Conservation (phyloP, 2,329 filamentous ascomycete genomes). For the Paecilomyces fulvus region DNA sequence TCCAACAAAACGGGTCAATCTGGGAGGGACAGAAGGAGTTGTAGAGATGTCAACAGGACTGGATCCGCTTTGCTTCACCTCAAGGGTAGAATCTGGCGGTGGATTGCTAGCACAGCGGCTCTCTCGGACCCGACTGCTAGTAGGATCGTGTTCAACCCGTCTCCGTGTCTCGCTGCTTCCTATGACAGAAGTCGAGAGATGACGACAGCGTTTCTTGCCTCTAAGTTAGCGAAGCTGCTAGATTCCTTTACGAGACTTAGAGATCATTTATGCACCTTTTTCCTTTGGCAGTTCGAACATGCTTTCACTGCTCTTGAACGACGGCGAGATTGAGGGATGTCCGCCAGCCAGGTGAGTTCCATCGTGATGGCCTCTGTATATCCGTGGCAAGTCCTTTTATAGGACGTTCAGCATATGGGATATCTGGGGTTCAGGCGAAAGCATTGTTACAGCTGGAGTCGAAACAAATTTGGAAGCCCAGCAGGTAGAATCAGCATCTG, state of each 20-base stretch:
- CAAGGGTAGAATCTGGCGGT: neutral
- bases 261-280: slow-evolving; percentile 17
- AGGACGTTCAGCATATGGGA: neutral
- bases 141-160: neutral
- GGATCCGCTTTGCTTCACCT: neutral
- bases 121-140: neutral
- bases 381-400: neutral
- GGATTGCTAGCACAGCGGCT: neutral
- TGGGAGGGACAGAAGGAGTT: slow-evolving; percentile 5
- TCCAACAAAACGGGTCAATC: slow-evolving; percentile 29
- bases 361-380: slow-evolving; percentile 9
- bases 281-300: slow-evolving; percentile 24
- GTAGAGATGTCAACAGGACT: slow-evolving; percentile 2
- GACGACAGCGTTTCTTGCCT: slow-evolving; percentile 25
- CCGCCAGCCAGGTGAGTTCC: slow-evolving; percentile 27
- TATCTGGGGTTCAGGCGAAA: neutral
- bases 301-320: slow-evolving; percentile 22
- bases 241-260: neutral
- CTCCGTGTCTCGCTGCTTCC: neutral
- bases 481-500: neutral
- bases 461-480: neutral
- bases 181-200: slow-evolving; percentile 11
- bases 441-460: neutral
- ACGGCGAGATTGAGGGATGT: slow-evolving; percentile 25
- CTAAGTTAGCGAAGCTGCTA: neutral